A percentile compares a stretch with the other conserved stretches of the same genome.
phyloP scores from a whole-genome alignment of 2,329 filamentous ascomycete species.

The Mariannaea sp. region DNA sequence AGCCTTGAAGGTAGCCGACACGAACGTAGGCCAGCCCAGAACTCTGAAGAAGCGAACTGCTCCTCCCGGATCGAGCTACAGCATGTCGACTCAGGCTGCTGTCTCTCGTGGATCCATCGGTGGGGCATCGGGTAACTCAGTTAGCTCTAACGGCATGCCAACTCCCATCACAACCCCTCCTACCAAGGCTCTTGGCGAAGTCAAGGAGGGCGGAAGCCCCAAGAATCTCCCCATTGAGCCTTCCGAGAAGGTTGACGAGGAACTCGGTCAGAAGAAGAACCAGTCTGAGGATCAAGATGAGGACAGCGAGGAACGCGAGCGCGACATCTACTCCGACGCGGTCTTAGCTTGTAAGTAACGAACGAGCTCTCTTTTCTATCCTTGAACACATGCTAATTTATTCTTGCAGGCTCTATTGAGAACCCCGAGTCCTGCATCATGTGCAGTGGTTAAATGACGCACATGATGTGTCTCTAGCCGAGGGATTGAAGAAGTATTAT shows the following conservation, averaged over 20 bases:
- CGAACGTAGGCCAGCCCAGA: constrained; percentile 69
- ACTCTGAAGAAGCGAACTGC: constrained; percentile 72
- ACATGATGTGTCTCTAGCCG: neutral
- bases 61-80: constrained; percentile 52
- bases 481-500: constrained; percentile 36
- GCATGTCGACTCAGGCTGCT: constrained; percentile 62
- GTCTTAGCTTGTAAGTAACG: constrained; percentile 77
- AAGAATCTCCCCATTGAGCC: constrained; percentile 78
- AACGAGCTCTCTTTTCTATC: too few relatives aligned
- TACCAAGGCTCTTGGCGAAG: constrained; percentile 66
- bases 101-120: constrained; percentile 68
- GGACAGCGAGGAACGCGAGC: constrained; percentile 75
- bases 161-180: constrained; percentile 71
- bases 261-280: constrained; percentile 58
- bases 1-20: constrained; percentile 85
- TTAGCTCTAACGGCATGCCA: constrained; percentile 64
- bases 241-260: constrained; percentile 63
- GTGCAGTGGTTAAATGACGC: constrained; percentile 80
- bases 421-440: constrained; percentile 94
- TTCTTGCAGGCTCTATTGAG: constrained; percentile 78
- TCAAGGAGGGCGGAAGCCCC: constrained; percentile 77
- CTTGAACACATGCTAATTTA: constrained; percentile 40
- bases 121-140: constrained; percentile 43
- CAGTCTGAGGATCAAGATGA: constrained; percentile 77
- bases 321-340: constrained; percentile 94